Conservation (phyloP, 192 early-diverging fungal genomes). For the Oehlia diaphana region DNA sequence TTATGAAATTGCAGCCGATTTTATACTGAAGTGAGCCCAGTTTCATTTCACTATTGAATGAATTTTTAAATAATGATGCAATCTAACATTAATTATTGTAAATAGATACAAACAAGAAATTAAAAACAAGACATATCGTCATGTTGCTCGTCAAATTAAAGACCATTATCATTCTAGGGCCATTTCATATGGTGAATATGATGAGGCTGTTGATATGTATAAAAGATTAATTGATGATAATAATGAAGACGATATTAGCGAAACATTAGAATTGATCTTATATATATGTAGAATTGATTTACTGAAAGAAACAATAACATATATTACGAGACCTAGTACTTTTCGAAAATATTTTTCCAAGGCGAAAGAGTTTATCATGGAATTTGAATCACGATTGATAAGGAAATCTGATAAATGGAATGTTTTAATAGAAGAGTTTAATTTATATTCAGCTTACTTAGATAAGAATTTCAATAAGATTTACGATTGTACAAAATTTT, state of each 20-base stretch:
- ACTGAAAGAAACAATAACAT: background rate
- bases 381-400: background rate
- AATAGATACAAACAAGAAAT: slow-evolving; percentile 14
- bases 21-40: slow-evolving; percentile 15
- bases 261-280: background rate
- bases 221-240: background rate
- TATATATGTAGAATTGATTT: slow-evolving; percentile 17
- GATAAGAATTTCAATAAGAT: background rate
- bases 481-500: background rate
- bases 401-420: background rate
- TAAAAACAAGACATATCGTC: background rate
- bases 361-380: background rate
- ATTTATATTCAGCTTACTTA: slow-evolving; percentile 14
- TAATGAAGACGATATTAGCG: background rate
- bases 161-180: background rate
- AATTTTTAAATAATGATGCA: background rate
- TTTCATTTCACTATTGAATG: background rate
- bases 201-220: slow-evolving; percentile 8
- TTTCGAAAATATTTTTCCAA: background rate
- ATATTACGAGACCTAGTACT: background rate
- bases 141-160: background rate
- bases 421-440: background rate
- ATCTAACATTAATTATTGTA: background rate
- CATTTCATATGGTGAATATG: background rate
- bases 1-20: slow-evolving; percentile 9